Evolutionary conservation across 1,284 basidiomycete species (phyloP).

Genomic region (Puccinia polysora): DNA sequence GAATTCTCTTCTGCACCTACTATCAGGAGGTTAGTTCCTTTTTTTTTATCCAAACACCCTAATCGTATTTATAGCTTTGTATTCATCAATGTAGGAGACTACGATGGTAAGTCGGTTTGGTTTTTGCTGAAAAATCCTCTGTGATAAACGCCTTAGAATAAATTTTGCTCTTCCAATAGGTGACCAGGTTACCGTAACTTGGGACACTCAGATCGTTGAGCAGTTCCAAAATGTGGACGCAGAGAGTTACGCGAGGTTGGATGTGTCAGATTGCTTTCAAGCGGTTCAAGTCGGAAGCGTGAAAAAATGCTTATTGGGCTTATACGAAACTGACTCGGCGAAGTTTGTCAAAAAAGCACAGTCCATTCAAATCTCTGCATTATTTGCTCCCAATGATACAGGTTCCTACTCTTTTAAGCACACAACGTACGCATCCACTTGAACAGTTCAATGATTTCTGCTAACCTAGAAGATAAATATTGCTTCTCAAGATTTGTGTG

Average conservation of each 20-base stretch:
- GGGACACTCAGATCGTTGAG: slow-evolving; percentile 18
- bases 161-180: not conserved
- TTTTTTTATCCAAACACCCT: not conserved
- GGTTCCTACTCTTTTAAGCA: slow-evolving; percentile 6
- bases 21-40: slow-evolving; percentile 30
- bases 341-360: slow-evolving; percentile 29
- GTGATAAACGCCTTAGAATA: not conserved
- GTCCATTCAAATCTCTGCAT: slow-evolving; percentile 1
- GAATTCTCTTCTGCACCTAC: slow-evolving; percentile 14
- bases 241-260: not conserved
- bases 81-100: slow-evolving; percentile 15
- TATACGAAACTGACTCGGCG: not conserved
- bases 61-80: not conserved
- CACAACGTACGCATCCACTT: not conserved
- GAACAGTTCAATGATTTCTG: slow-evolving; percentile 1
- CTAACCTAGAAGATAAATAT: too few relatives aligned
- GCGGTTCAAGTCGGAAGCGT: slow-evolving; percentile 1
- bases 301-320: not conserved
- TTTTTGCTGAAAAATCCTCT: not conserved
- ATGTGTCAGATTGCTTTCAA: not conserved
- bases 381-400: slow-evolving; percentile 12
- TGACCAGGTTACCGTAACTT: slow-evolving; percentile 28
- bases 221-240: slow-evolving; percentile 25
- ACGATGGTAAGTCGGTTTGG: slow-evolving; percentile 23
- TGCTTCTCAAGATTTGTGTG: too few relatives aligned